Base-by-base conservation (phyloP, 2,329 filamentous ascomycete genomes). In the Colletotrichum eremochloae region DNA sequence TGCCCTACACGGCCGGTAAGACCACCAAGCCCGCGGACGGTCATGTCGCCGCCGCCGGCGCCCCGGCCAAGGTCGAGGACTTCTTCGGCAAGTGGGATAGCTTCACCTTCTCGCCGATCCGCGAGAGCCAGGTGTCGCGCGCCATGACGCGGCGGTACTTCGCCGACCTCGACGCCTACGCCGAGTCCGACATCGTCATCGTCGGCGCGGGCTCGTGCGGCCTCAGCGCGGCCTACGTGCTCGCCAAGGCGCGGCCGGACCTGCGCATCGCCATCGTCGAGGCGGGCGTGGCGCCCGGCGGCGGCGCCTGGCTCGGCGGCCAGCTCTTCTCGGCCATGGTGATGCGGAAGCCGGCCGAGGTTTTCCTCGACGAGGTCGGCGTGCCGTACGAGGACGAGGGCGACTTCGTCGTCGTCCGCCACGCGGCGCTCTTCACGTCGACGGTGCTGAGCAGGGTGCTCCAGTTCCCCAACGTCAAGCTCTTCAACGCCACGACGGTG, bases 91-190 rank as follows among this genome's bases (percentile, higher is more conserved):
- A 94, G 80, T 97, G 95, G 95, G 91, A 94, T 77, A 82, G 84
- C 76, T 97, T 97, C 85, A 88, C 87, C 77, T 97, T 97, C 82
- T 89, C 92, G 64, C 93, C 93, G 67, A 97, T 98, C 83, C 93
- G 95, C 76, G 95, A 97, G 89, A 94, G 91, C 76, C 94, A 97
- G 84, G 95, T 97, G 81, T 96, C 94, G 63, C 94, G 95, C 75
- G 94, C 95, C 81, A 97, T 97, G 95, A 96, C 94, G 66, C 90
- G 93, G 64, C 94, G 95, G 81, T 98, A 97, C 91, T 97, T 97
- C 83, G 84, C 90, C 78, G 95, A 98, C 84, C 87, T 98, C 67
- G 94, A 97, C 86, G 89, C 84, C 73, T 96, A 97, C 80, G 94
- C 95, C 81, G 95, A 97, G 86, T 94, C 93, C 60, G 95, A 97